Conservation (phyloP, 2,329 filamentous ascomycete genomes). For the Apiospora rasikravindrae region DNA sequence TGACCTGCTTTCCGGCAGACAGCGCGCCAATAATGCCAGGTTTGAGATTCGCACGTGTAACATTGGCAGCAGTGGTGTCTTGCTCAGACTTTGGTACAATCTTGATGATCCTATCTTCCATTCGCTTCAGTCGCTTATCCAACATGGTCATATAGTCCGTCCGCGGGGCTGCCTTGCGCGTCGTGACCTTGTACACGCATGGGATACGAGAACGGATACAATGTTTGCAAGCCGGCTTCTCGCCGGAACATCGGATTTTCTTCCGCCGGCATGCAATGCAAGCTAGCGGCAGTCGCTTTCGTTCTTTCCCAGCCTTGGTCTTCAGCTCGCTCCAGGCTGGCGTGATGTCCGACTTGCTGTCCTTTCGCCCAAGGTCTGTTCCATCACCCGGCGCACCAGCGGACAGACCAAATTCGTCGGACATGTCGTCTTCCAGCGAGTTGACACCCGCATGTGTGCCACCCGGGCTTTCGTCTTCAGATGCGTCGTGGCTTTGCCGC, state of each 20-base stretch:
- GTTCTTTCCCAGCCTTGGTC: slow-evolving; percentile 92
- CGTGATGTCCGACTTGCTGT: slow-evolving; percentile 62
- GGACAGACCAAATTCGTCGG: slow-evolving; percentile 64
- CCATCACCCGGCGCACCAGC: slow-evolving; percentile 53
- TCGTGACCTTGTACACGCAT: slow-evolving; percentile 97
- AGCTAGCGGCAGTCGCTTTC: slow-evolving; percentile 88
- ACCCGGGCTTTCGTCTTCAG: slow-evolving; percentile 52
- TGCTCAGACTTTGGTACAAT: slow-evolving; percentile 88
- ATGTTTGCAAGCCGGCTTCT: slow-evolving; percentile 97
- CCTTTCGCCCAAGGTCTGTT: slow-evolving; percentile 59
- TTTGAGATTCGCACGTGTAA: slow-evolving; percentile 84
- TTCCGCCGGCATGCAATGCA: slow-evolving; percentile 96
- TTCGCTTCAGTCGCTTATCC: slow-evolving; percentile 91
- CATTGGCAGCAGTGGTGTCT: slow-evolving; percentile 63
- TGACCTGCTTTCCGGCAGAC: slow-evolving; percentile 60
- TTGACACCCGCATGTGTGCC: slow-evolving; percentile 50
- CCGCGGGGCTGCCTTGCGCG: slow-evolving; percentile 88
- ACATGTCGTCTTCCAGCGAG: slow-evolving; percentile 57
- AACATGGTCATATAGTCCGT: slow-evolving; percentile 99
- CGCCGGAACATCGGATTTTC: slow-evolving; percentile 96
- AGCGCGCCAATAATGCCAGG: slow-evolving; percentile 69
- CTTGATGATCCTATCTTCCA: slow-evolving; percentile 98
- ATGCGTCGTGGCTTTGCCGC: slow-evolving; percentile 42
- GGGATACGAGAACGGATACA: slow-evolving; percentile 90
- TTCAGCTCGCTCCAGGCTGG: slow-evolving; percentile 83